Evolutionary conservation across 2,329 filamentous ascomycete species (phyloP).

Genomic region (Mycocentrospora acerina): DNA sequence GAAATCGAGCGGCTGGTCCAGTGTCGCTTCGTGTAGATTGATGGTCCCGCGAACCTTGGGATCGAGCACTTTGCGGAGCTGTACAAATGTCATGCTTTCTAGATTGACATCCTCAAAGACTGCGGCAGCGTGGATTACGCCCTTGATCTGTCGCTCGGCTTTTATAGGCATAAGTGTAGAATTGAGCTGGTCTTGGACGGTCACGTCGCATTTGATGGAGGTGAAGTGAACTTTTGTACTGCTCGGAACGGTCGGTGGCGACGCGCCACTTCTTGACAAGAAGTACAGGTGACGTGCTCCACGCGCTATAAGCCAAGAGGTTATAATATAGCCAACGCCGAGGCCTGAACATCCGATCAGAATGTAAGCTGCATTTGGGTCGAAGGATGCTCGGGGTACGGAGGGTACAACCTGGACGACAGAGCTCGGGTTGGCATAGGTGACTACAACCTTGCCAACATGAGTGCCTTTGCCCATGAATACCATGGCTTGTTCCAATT

Average conservation of each 20-base stretch:
- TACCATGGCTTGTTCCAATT: slow-evolving; percentile 10
- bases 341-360: slow-evolving; percentile 19
- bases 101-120: too few species aligned
- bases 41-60: slow-evolving; percentile 30
- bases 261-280: slow-evolving; percentile 12
- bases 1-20: slow-evolving; percentile 22
- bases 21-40: slow-evolving; percentile 25
- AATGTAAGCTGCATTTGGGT: slow-evolving; percentile 16
- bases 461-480: slow-evolving; percentile 11
- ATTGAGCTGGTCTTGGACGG: too few species aligned
- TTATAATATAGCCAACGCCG: slow-evolving; percentile 20
- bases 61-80: slow-evolving; percentile 9
- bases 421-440: slow-evolving; percentile 4
- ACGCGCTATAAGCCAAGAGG: slow-evolving; percentile 18
- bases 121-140: slow-evolving; percentile 17
- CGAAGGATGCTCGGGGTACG: slow-evolving; percentile 4
- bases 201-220: too few species aligned
- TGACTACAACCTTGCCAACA: slow-evolving; percentile 17
- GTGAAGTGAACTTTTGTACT: too few species aligned
- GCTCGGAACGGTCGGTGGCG: too few species aligned
- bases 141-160: slow-evolving; percentile 15
- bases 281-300: slow-evolving; percentile 16
- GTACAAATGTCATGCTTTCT: too few species aligned
- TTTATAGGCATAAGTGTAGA: too few species aligned
- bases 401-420: slow-evolving; percentile 5